Conservation (phyloP, 352 stramenopile species). For the Globisporangium paddicum region DNA sequence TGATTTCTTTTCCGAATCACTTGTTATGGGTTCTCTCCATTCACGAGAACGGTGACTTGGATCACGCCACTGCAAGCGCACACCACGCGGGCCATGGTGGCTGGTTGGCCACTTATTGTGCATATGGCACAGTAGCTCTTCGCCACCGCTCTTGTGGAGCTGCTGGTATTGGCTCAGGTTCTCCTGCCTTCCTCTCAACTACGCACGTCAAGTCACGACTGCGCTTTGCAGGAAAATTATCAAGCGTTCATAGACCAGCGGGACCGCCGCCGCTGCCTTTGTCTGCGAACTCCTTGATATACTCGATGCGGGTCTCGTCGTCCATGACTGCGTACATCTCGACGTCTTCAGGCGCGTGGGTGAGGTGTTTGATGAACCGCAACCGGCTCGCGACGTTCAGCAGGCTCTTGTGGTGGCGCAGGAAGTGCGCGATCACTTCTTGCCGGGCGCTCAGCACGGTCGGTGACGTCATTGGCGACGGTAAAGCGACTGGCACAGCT, state of each 20-base stretch:
- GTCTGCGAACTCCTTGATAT: conserved; percentile 36
- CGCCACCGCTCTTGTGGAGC: not conserved
- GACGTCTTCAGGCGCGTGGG: conserved; percentile 24
- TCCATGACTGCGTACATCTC: conserved; percentile 51
- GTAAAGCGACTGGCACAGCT: not conserved
- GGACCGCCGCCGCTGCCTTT: too few relatives aligned
- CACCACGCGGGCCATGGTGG: too few relatives aligned
- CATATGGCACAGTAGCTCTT: not conserved
- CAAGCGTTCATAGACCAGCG: too few relatives aligned
- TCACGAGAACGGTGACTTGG: not conserved
- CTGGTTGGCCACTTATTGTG: too few relatives aligned
- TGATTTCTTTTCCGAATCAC: conserved; percentile 1
- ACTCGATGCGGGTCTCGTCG: conserved; percentile 36
- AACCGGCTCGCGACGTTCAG: conserved; percentile 23
- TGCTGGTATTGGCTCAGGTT: not conserved
- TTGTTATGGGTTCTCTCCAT: not conserved
- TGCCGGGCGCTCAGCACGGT: conserved; percentile 24
- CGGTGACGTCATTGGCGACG: not conserved
- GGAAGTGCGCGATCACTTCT: conserved; percentile 29
- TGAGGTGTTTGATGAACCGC: conserved; percentile 39
- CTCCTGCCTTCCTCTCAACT: not conserved
- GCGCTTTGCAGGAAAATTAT: not conserved
- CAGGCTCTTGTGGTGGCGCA: conserved; percentile 38
- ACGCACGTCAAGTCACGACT: not conserved
- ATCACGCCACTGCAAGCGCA: too few relatives aligned